Evolutionary conservation across 768 basidiomycete genomes (phyloP).

Genomic region (Suillus americanus): DNA sequence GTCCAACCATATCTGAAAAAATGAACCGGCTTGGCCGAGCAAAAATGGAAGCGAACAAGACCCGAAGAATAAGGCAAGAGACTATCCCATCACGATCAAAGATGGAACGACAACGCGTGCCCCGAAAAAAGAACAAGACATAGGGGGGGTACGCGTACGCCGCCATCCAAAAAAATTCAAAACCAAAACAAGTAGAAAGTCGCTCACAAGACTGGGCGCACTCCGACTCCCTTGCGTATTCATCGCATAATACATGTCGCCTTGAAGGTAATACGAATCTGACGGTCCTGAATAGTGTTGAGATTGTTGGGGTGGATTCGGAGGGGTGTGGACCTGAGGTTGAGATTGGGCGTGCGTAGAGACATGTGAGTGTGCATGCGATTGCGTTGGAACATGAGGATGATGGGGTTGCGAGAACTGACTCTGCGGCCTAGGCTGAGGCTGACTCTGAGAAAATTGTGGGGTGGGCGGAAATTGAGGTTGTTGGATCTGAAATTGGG

Average conservation of each 20-base stretch:
- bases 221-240: slow-evolving; percentile 15
- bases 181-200: background rate
- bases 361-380: background rate
- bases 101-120: background rate
- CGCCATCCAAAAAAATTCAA: background rate
- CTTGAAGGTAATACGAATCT: background rate
- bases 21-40: background rate
- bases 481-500: slow-evolving; percentile 7
- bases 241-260: slow-evolving; percentile 11
- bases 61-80: background rate
- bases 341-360: background rate
- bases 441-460: slow-evolving; percentile 30
- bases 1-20: slow-evolving; percentile 5
- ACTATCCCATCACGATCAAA: background rate
- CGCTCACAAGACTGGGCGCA: slow-evolving; percentile 27
- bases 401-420: slow-evolving; percentile 2
- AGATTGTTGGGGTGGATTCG: background rate
- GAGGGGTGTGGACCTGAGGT: background rate
- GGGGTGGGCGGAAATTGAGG: slow-evolving; percentile 9
- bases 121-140: background rate
- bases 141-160: background rate
- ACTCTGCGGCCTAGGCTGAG: background rate
- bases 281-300: background rate
- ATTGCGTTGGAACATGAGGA: slow-evolving; percentile 7
- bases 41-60: background rate